These are phyloP conservation scores for Fusarium sp. DNA, from an alignment of 2,329 filamentous ascomycete genomes.

Conservation along the genomic window DNA sequence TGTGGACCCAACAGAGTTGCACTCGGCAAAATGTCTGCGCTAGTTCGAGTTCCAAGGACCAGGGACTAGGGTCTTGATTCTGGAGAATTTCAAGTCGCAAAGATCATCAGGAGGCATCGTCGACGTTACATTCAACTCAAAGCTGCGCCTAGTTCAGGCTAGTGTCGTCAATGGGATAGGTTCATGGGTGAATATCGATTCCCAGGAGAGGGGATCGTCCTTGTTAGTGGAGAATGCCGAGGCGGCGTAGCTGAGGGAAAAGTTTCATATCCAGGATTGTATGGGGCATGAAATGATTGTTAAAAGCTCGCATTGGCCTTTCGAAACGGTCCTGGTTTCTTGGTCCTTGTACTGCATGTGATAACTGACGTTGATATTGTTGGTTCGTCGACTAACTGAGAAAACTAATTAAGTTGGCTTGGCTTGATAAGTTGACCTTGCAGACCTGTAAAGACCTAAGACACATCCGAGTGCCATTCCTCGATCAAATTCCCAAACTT, in stretches of 20 bases:
- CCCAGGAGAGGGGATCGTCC: neutral
- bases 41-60: neutral
- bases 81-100: neutral
- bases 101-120: conserved; percentile 13
- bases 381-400: neutral
- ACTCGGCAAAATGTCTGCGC: neutral
- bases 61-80: neutral
- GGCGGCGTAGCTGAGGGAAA: neutral
- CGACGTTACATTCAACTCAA: conserved; percentile 22
- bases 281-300: neutral
- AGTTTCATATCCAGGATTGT: neutral
- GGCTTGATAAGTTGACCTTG: neutral
- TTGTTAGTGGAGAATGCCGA: conserved; percentile 9
- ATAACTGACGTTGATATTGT: neutral
- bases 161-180: neutral
- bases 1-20: neutral
- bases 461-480: neutral
- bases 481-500: neutral
- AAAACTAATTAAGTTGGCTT: conserved; percentile 12
- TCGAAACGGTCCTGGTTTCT: neutral
- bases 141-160: conserved; percentile 6
- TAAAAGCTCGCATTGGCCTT: conserved; percentile 1
- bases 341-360: neutral
- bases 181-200: neutral
- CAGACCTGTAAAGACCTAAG: neutral